Conservation (phyloP, 2,329 filamentous ascomycete species). For the Paecilomyces sp. region DNA sequence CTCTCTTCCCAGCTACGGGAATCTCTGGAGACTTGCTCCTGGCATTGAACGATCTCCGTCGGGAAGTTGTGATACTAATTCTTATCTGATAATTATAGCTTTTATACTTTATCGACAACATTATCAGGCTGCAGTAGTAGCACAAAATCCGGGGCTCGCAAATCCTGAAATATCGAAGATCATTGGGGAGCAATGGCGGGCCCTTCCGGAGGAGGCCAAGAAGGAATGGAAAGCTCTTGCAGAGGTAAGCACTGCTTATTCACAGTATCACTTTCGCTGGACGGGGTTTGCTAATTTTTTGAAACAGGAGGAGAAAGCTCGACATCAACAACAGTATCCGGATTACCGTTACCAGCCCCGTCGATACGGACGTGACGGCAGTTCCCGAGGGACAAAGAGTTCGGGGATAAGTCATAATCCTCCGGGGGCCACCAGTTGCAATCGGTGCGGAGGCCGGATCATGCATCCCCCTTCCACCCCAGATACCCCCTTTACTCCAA, state of each 20-base stretch:
- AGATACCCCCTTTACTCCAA: constrained; percentile 33
- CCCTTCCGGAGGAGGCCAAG: constrained; percentile 66
- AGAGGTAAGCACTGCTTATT: constrained; percentile 50
- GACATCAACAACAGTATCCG: constrained; percentile 83
- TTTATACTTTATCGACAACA: constrained; percentile 97
- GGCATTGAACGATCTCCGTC: not conserved
- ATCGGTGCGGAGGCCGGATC: constrained; percentile 39
- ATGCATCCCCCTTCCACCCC: constrained; percentile 40
- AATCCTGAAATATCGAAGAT: constrained; percentile 98
- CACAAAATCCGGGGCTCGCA: constrained; percentile 76
- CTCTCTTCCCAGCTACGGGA: not conserved
- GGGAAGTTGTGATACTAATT: constrained; percentile 13
- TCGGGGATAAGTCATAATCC: constrained; percentile 30
- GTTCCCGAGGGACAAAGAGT: constrained; percentile 23
- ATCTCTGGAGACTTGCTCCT: not conserved
- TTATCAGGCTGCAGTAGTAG: constrained; percentile 74
- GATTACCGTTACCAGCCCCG: constrained; percentile 92
- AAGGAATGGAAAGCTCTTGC: constrained; percentile 82
- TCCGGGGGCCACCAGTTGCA: constrained; percentile 31
- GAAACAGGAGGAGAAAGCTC: constrained; percentile 71
- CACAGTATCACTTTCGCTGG: constrained; percentile 4
- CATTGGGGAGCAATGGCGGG: constrained; percentile 86
- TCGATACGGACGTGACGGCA: constrained; percentile 52
- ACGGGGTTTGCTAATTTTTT: constrained; percentile 8
- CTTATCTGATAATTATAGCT: constrained; percentile 49